Conservation (phyloP, 805 yeast species). For the Brettanomyces sp. region DNA sequence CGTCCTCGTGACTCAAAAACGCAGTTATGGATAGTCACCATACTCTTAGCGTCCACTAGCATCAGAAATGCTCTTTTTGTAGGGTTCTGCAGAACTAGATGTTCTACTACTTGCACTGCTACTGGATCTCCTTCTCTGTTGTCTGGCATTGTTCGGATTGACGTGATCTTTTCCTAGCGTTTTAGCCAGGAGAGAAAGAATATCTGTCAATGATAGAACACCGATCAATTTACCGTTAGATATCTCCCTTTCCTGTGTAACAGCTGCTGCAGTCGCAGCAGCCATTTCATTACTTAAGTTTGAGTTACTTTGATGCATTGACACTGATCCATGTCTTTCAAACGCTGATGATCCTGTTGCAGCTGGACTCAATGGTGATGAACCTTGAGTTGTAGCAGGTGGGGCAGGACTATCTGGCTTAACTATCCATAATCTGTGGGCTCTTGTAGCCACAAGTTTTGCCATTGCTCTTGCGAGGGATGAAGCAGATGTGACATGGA, state of each 20-base stretch:
- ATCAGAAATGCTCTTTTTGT: conserved; percentile 29
- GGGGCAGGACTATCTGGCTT: conserved; percentile 33
- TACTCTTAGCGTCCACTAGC: background rate
- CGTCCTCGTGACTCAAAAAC: background rate
- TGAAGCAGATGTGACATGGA: conserved; percentile 76
- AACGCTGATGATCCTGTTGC: conserved; percentile 3
- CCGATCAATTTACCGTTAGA: conserved; percentile 82
- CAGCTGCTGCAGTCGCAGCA: conserved; percentile 3
- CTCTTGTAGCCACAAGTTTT: conserved; percentile 87
- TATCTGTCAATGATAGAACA: conserved; percentile 86
- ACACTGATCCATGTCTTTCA: conserved; percentile 3
- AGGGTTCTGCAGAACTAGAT: conserved; percentile 31
- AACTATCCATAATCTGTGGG: conserved; percentile 84
- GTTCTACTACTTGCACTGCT: conserved; percentile 26
- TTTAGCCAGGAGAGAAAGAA: conserved; percentile 71
- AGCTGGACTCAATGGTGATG: conserved; percentile 1
- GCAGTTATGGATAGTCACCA: too few species aligned
- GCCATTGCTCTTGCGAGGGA: conserved; percentile 86
- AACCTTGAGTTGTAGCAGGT: conserved; percentile 4
- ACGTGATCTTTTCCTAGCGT: conserved; percentile 56
- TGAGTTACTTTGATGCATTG: conserved; percentile 2
- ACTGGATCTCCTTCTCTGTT: conserved; percentile 69
- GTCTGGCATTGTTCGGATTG: conserved; percentile 83
- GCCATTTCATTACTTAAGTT: conserved; percentile 2
- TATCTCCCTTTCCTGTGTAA: conserved; percentile 18